Evolutionary conservation across 176 grass and related monocot species (phyloP).

Genomic region (Luzula sylvatica): DNA sequence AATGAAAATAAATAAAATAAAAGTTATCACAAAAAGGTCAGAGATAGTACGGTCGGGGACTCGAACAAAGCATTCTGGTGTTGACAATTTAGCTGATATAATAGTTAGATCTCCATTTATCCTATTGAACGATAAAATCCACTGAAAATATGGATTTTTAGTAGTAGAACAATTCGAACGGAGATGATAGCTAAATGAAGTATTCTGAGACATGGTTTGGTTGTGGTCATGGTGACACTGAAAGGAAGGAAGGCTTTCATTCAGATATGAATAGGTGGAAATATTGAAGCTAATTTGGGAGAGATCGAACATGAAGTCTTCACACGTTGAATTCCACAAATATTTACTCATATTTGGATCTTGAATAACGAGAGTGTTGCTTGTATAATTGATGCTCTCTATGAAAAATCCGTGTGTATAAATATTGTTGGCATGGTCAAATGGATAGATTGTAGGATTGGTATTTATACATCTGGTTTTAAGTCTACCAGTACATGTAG

Average conservation of each 20-base stretch:
- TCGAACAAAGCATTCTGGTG: not conserved
- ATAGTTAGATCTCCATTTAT: not conserved
- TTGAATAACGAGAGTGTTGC: not conserved
- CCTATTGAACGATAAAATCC: not conserved
- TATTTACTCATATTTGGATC: not conserved
- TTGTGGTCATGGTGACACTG: not conserved
- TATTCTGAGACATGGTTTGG: not conserved
- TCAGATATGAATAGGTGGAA: not conserved
- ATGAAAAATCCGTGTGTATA: not conserved
- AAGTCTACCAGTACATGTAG: not conserved
- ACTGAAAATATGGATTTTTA: not conserved
- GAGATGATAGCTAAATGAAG: not conserved
- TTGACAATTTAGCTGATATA: not conserved
- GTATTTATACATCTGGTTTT: not conserved
- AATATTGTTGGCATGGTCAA: not conserved
- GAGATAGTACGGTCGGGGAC: too few species aligned
- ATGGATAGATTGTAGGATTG: not conserved
- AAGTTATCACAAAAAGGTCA: not conserved
- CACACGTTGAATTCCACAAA: not conserved
- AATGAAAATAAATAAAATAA: not conserved
- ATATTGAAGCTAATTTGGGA: not conserved
- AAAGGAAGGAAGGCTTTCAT: not conserved
- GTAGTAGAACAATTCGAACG: not conserved
- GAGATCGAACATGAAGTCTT: not conserved
- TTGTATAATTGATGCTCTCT: slow-evolving; percentile 3